Evolutionary conservation across 2,329 filamentous ascomycete genomes (phyloP).

Genomic region (Hymenoscyphus fraxineus): DNA sequence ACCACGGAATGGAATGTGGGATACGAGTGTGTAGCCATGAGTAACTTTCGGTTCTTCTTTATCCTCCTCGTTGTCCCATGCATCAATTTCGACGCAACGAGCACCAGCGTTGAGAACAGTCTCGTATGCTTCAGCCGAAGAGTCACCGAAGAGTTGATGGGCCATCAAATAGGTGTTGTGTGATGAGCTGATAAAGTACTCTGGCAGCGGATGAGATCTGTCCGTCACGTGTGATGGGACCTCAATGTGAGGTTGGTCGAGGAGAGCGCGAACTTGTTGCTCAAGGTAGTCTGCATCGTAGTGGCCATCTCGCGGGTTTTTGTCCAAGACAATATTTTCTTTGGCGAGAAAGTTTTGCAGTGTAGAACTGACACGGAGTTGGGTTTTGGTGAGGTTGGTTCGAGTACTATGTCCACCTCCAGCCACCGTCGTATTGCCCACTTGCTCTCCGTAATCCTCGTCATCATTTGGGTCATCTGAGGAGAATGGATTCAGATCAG

Average conservation of each 20-base stretch:
- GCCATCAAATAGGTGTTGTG: conserved; percentile 72
- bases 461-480: conserved; percentile 6
- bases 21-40: conserved; percentile 66
- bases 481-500: conserved; percentile 8
- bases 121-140: conserved; percentile 60
- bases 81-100: conserved; percentile 70
- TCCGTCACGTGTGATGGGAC: conserved; percentile 54
- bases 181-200: conserved; percentile 70
- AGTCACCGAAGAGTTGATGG: conserved; percentile 64
- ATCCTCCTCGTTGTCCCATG: conserved; percentile 62
- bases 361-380: conserved; percentile 57
- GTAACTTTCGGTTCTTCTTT: conserved; percentile 65
- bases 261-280: background rate
- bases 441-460: conserved; percentile 10
- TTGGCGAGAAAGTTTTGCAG: conserved; percentile 53
- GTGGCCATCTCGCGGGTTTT: background rate
- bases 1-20: conserved; percentile 58
- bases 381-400: conserved; percentile 46
- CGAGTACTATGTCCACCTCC: conserved; percentile 24
- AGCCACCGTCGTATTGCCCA: conserved; percentile 12
- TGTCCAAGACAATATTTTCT: conserved; percentile 43
- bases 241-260: conserved; percentile 47
- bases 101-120: conserved; percentile 59
- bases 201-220: conserved; percentile 56
- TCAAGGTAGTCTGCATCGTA: background rate